phyloP scores from a whole-genome alignment of 768 basidiomycete genomes.

The Calocera cornea region DNA sequence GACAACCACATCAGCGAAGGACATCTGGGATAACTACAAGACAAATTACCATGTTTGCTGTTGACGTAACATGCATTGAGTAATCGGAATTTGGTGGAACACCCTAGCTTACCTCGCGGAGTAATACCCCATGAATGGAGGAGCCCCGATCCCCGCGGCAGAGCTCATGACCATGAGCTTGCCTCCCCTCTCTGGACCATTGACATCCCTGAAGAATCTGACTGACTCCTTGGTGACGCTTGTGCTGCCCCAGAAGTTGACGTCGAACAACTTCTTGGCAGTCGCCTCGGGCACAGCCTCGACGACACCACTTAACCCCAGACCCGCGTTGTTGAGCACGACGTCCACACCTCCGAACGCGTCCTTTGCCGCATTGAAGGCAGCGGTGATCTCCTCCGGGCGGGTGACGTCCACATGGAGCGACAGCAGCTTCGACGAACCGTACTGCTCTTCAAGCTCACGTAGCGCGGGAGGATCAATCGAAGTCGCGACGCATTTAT shows the following conservation, averaged over 20 bases:
- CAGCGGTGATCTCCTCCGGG: slow-evolving; percentile 23
- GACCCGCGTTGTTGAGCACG: slow-evolving; percentile 35
- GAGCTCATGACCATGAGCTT: neutral
- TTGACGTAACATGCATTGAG: neutral
- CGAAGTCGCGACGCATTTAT: slow-evolving; percentile 33
- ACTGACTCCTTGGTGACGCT: slow-evolving; percentile 22
- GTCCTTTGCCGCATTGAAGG: slow-evolving; percentile 25
- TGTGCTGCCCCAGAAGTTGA: slow-evolving; percentile 28
- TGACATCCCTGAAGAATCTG: neutral
- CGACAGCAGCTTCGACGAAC: slow-evolving; percentile 25
- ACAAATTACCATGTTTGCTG: neutral
- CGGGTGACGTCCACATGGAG: slow-evolving; percentile 31
- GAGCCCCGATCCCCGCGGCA: neutral
- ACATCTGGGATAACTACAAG: neutral
- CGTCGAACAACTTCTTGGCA: slow-evolving; percentile 29
- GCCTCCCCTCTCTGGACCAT: slow-evolving; percentile 6
- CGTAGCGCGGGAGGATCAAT: slow-evolving; percentile 27
- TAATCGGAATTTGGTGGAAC: neutral
- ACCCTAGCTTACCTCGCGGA: neutral
- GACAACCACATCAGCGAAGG: neutral
- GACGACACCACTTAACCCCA: slow-evolving; percentile 24
- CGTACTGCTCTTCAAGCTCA: slow-evolving; percentile 22
- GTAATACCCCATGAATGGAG: neutral
- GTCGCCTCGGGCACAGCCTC: slow-evolving; percentile 27
- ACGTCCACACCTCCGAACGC: slow-evolving; percentile 34